Evolutionary conservation across 78 protist genomes (phyloP), one percentile per base, ranked within the genome.

Genomic region (Goniomonas avonlea): DNA sequence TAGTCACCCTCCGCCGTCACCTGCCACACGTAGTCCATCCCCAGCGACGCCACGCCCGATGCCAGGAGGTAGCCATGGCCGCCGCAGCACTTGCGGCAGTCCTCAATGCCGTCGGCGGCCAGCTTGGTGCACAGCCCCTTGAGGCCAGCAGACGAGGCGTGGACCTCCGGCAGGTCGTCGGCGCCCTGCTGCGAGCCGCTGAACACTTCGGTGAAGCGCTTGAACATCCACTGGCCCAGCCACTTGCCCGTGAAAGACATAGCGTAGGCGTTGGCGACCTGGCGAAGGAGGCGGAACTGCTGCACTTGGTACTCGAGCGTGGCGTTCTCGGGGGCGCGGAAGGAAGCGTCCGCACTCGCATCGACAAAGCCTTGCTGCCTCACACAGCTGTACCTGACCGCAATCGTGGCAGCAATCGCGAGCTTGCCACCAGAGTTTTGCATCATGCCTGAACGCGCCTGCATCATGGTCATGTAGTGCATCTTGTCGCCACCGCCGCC

Each of bases 61-160:
- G 61, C 29, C 17, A 41, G 73, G 21, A 65, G 40, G 82, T 81
- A 91, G 3, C 94, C 94, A 53, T 88, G 90, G 25, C 94, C 94
- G n/a, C 94, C 94, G 48, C 92, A 88, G 0, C 77, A 7, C 31
- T 73, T 5, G 34, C 92, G 69, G 41, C 78, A 47, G 41, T 73
- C 79, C 61, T 89, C 89, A 43, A 92, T 74, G 40, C 86, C 88
- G 35, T 37, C 74, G 5, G 75, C 41, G 0, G 88, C 40, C 23
- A 66, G 39, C 63, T 41, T 25, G 23, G 93, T 82, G 40, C 68
- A 11, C 34, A 70, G 8, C 13, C 89, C 77, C 80, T 92, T 92
- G 32, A 92, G 63, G 20, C 92, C 95, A 25, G 90, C 65, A 3
- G 85, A 40, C n/a, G 84, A 50, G 15, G 92, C 86, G 55, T 88